Evolutionary conservation across 2,329 filamentous ascomycete genomes (phyloP).

Genomic region (Lasiodiplodia theobromae): DNA sequence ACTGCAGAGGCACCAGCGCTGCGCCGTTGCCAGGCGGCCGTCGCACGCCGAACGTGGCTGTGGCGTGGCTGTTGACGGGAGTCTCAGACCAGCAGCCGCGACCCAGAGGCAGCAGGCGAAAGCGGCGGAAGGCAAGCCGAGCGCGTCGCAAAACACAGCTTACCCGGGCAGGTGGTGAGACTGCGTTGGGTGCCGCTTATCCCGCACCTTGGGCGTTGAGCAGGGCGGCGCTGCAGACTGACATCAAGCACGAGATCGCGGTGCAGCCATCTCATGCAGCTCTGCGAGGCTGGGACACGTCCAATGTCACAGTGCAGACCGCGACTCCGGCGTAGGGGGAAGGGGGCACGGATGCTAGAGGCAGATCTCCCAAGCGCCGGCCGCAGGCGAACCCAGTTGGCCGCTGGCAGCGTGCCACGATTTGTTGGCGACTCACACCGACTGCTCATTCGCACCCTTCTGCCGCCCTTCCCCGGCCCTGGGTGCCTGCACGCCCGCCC

Average conservation of each 20-base stretch:
- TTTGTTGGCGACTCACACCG: conserved; percentile 28
- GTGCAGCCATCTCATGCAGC: conserved; percentile 15
- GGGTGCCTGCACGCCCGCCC: neutral
- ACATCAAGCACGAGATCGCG: conserved; percentile 26
- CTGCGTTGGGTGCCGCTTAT: conserved; percentile 11
- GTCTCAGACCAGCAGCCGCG: neutral
- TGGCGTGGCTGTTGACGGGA: conserved; percentile 1
- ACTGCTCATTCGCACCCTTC: conserved; percentile 21
- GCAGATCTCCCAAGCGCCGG: conserved; percentile 23
- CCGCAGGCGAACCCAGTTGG: conserved; percentile 10
- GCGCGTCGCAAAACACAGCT: neutral
- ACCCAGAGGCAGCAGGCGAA: neutral
- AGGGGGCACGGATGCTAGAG: conserved; percentile 14
- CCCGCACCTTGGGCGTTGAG: neutral
- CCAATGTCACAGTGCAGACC: conserved; percentile 26
- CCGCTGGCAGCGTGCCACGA: conserved; percentile 28
- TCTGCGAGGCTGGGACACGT: conserved; percentile 20
- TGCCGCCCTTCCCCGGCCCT: conserved; percentile 24
- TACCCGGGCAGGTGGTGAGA: neutral
- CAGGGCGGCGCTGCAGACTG: conserved; percentile 6
- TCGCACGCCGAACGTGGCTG: neutral
- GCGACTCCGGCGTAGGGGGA: conserved; percentile 9
- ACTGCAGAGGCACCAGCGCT: neutral
- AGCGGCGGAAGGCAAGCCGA: neutral
- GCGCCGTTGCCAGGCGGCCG: neutral